Base-by-base conservation (phyloP, 805 yeast species). In the Candida namnaoensis region DNA sequence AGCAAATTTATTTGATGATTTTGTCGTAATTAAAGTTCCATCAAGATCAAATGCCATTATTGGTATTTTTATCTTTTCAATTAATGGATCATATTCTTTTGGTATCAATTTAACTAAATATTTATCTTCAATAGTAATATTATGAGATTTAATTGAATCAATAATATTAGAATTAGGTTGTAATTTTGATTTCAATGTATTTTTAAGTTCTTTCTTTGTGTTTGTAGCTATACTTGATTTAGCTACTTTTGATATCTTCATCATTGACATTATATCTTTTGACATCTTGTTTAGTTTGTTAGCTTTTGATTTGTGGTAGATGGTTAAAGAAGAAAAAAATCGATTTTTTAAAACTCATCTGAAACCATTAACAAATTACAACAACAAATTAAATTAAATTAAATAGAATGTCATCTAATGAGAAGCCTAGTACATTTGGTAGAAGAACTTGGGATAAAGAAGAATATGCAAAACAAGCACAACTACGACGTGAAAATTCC, bases 31-130 rank as follows among this genome's bases (percentile, higher is more conserved):
- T 7, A 91, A 50, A 0, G 98, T 91, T 8, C 77, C 82, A 64
- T 91, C 99, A 39, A 91, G 65, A 58, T 91, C 98, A 60, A 90
- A 91, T 0, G 84, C 83, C 2, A 87, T 87, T 1, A 83, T 51
- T 35, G 67, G 68, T 3, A 64, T 44, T 5, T 46, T 40, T 2
- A 40, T 46, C 1, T 41, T 38, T 14, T 19, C 19, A 19, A 19
- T 33, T 27, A 10, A 38, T 7, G 5, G 34, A 24, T 12, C 25
- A 23, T 7, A 30, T 34, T 30, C 41, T 28, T 32, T 45, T 7
- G 80, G 80, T 0, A 56, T 47, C 34, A 65, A 58, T 25, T 66
- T 62, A n/a, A 75, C 65, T 38, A 74, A 46, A 45, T 72, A 69
- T 1, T 76, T 71, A 15, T 43, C 49, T 1, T 71, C 64, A 2